Conservation (phyloP, 169 alveolate genomes). For the Babesia sp. region DNA sequence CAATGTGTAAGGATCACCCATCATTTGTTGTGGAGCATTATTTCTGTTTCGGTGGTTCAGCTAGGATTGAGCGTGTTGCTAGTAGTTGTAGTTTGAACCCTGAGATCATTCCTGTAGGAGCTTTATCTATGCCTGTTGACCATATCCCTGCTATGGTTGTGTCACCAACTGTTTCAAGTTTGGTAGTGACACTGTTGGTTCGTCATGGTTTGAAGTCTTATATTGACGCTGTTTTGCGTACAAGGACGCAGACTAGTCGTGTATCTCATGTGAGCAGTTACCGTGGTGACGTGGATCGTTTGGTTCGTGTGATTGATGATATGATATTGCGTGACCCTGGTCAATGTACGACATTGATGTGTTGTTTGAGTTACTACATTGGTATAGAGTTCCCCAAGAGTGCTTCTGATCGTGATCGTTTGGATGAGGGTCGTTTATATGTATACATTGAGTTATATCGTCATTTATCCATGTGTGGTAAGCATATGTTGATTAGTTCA, state of each 20-base stretch:
- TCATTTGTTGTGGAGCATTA: conserved; percentile 86
- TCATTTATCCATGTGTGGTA: conserved; percentile 83
- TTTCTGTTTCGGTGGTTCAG: conserved; percentile 95
- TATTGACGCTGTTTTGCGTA: conserved; percentile 44
- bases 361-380: conserved; percentile 1
- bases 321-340: conserved; percentile 11
- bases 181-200: conserved; percentile 51
- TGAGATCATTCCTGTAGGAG: conserved; percentile 87
- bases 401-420: neutral
- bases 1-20: conserved; percentile 52
- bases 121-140: conserved; percentile 85
- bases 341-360: conserved; percentile 17
- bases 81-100: conserved; percentile 87
- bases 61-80: conserved; percentile 88
- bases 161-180: conserved; percentile 79
- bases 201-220: conserved; percentile 59
- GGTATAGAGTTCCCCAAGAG: conserved; percentile 16
- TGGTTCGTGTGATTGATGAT: conserved; percentile 11
- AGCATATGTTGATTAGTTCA: conserved; percentile 87
- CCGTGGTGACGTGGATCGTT: neutral
- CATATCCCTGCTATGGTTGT: conserved; percentile 85
- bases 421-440: conserved; percentile 54
- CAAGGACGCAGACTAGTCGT: neutral
- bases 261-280: neutral
- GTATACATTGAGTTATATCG: conserved; percentile 75